Percentiles rank a stretch among this genome's conserved stretches.
Conservation (phyloP, 2,329 filamentous ascomycete genomes). For the Byssoonygena ceratinophila region DNA sequence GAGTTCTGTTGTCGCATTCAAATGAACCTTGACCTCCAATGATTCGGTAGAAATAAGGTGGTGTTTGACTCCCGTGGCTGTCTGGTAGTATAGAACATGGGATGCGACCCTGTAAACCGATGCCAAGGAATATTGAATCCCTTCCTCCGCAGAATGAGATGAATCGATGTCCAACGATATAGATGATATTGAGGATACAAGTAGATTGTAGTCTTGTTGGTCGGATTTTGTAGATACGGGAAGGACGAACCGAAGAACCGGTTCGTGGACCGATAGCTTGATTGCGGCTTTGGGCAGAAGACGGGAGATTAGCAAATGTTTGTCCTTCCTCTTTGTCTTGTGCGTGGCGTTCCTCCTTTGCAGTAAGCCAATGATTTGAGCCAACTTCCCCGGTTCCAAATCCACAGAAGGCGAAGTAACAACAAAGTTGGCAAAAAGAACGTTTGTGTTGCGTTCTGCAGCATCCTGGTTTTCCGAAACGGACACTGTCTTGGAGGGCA, state of each 20-base stretch:
- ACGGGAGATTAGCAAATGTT: conserved; percentile 67
- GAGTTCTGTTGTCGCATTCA: conserved; percentile 76
- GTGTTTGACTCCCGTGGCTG: conserved; percentile 67
- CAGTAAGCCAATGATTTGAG: conserved; percentile 67
- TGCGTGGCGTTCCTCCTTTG: conserved; percentile 44
- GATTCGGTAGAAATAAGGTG: conserved; percentile 80
- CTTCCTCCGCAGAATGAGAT: conserved; percentile 76
- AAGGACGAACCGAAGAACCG: conserved; percentile 78
- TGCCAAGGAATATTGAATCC: conserved; percentile 75
- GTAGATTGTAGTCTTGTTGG: conserved; percentile 78
- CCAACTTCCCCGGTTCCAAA: conserved; percentile 81
- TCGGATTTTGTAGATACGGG: conserved; percentile 57
- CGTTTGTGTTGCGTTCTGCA: conserved; percentile 86
- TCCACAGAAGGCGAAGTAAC: conserved; percentile 93
- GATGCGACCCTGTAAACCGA: conserved; percentile 74
- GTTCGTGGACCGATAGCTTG: conserved; percentile 94
- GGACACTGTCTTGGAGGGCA: conserved; percentile 88
- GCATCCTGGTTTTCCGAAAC: conserved; percentile 58
- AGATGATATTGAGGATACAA: conserved; percentile 90
- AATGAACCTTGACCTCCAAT: conserved; percentile 72
- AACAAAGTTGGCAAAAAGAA: conserved; percentile 90
- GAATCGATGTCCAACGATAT: conserved; percentile 89
- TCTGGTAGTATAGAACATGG: conserved; percentile 91
- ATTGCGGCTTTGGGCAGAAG: conserved; percentile 86
- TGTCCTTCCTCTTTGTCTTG: conserved; percentile 37